Conservation (phyloP, 345 rosid genomes). For the Syzygium jambos region DNA sequence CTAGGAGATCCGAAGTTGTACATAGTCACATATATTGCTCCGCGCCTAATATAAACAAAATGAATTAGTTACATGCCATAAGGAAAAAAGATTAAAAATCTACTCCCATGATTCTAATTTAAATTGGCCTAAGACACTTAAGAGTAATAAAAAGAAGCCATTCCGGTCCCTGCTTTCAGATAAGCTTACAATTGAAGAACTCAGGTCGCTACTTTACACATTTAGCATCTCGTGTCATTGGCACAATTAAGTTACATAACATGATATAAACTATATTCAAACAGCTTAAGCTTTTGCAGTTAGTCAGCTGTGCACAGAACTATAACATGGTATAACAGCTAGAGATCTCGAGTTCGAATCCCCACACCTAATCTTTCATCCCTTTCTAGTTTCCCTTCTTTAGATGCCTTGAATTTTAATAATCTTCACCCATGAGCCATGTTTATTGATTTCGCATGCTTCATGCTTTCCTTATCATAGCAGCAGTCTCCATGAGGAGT, state of each 20-base stretch:
- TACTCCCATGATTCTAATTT: neutral
- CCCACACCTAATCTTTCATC: neutral
- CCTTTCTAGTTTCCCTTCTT: neutral
- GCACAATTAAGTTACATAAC: neutral
- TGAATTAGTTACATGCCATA: neutral
- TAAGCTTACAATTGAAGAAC: neutral
- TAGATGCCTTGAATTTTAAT: neutral
- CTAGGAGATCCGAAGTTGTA: conserved; percentile 97
- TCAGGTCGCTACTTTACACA: neutral
- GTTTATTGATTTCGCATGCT: neutral
- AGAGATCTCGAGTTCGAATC: neutral
- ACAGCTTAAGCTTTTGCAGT: neutral
- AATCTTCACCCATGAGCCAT: neutral
- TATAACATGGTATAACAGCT: neutral
- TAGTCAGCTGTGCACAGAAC: neutral
- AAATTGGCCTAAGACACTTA: neutral
- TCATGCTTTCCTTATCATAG: neutral
- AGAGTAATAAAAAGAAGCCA: neutral
- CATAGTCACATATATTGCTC: conserved; percentile 71
- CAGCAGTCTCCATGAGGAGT: neutral
- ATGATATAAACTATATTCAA: neutral
- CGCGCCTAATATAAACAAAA: conserved; percentile 32
- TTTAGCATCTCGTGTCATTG: neutral
- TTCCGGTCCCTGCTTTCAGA: neutral
- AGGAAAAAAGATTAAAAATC: neutral